Base-by-base conservation (phyloP, 768 basidiomycete species). In the Heimioporus sp. region DNA sequence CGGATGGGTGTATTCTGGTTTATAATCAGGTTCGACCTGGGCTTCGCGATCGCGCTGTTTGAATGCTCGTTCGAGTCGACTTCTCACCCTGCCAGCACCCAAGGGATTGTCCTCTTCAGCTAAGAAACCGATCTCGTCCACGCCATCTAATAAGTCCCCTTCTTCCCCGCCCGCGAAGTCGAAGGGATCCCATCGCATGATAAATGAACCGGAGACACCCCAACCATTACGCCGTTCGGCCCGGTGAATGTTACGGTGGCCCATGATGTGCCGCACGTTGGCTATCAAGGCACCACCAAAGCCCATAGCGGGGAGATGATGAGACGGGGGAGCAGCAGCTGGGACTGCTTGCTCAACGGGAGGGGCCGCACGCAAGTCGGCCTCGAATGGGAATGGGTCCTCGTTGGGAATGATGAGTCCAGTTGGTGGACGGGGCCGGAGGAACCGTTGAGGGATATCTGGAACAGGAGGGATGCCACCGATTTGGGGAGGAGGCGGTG, bases 231-330 rank as follows among this genome's bases (percentile, higher is more conserved):
- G 60, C 19, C 43, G 62, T 46, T 57, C 62, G 28, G 2, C 41
- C 13, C 35, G 59, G 20, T 59, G 60, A 16, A 44, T 31, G 30
- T 59, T 35, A 20, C 44, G 59, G 37, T 56, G 56, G 20, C 35
- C 49, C 8, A 66, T 55, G 34, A 67, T 52, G 40, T 65, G 71
- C 12, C 70, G 64, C 38, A 69, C 68, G 16, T 71, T 60, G 10
- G 83, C 73, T 7, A 86, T 68, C 4, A 87, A 58, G 3, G 81
- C 86, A 19, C 86, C 86, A 9, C 86, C 86, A 20, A 88, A 65
- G 13, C 82, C 83, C 75, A 88, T 80, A 8, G 72, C 54, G 17
- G 87, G 87, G 4, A 75, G 68, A 49, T 78, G 76, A 53, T 82
- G 82, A 40, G 83, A 83, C 5, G 78, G 77, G 21, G 73, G 67